Evolutionary conservation across 2,329 filamentous ascomycete species (phyloP).

Genomic region (Arthroderma sp.): DNA sequence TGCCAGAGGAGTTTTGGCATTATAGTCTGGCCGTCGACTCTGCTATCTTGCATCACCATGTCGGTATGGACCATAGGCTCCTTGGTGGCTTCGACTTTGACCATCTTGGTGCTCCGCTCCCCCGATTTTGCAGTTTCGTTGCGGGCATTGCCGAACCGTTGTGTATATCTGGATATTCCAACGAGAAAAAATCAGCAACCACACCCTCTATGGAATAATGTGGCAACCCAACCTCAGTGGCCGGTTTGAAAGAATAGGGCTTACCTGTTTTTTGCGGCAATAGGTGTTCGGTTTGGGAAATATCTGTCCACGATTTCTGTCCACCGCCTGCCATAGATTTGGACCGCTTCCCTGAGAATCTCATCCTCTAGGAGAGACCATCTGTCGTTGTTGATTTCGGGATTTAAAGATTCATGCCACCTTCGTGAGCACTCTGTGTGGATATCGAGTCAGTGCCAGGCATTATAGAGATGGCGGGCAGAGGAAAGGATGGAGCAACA

Average conservation of each 20-base stretch:
- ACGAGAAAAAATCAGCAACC: neutral
- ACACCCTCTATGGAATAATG: no score
- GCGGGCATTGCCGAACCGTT: slow-evolving; percentile 1
- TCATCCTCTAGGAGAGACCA: slow-evolving; percentile 4
- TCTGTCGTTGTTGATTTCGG: slow-evolving; percentile 4
- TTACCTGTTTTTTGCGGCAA: slow-evolving; percentile 4
- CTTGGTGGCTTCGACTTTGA: neutral
- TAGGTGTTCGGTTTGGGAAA: slow-evolving; percentile 3
- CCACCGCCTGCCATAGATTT: slow-evolving; percentile 3
- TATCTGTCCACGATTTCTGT: slow-evolving; percentile 4
- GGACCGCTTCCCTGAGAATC: slow-evolving; percentile 1
- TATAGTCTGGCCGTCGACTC: neutral
- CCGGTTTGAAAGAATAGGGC: neutral
- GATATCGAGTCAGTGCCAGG: neutral
- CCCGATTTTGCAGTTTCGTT: neutral
- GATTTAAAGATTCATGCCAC: slow-evolving; percentile 4
- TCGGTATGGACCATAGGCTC: neutral
- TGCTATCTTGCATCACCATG: neutral
- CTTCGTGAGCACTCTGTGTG: slow-evolving; percentile 1
- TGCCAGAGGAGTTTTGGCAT: slow-evolving; percentile 5
- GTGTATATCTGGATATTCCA: slow-evolving; percentile 1
- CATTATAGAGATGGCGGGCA: neutral
- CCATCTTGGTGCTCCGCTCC: neutral
- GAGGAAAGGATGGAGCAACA: neutral
- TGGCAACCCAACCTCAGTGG: no score